Percentiles rank a stretch among this genome's conserved stretches.
These are phyloP conservation scores for Colletotrichum sp. DNA, from an alignment of 2,329 filamentous ascomycete species.

Conservation along the genomic window DNA sequence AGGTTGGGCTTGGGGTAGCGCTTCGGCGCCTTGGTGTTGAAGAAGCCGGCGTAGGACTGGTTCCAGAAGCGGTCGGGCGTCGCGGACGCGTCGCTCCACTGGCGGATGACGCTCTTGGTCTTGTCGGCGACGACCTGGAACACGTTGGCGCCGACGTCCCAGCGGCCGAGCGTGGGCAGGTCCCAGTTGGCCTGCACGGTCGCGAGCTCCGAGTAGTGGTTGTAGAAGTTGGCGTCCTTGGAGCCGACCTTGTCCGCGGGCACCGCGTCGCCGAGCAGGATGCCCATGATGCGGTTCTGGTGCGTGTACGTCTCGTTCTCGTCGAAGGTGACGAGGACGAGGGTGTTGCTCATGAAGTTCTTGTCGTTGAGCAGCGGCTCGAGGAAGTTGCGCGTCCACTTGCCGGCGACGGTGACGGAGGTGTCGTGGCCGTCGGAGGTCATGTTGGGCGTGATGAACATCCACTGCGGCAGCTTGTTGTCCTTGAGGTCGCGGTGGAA, in stretches of 20 bases:
- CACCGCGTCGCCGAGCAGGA: constrained; percentile 79
- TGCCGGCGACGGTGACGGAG: constrained; percentile 70
- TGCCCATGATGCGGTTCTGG: constrained; percentile 72
- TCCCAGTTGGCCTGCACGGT: constrained; percentile 74
- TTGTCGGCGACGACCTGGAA: constrained; percentile 63
- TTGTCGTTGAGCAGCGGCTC: constrained; percentile 71
- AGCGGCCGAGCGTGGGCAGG: constrained; percentile 72
- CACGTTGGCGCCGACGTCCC: constrained; percentile 77
- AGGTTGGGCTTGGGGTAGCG: constrained; percentile 47
- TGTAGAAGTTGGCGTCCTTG: constrained; percentile 72
- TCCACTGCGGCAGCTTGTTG: constrained; percentile 72
- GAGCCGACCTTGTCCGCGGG: constrained; percentile 69
- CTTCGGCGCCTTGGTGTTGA: constrained; percentile 43
- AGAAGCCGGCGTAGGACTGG: constrained; percentile 56
- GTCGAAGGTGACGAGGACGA: constrained; percentile 81
- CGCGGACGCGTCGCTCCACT: constrained; percentile 35
- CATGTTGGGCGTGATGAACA: constrained; percentile 78
- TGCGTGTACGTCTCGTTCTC: constrained; percentile 74
- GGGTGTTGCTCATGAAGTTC: constrained; percentile 77
- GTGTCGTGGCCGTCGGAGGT: constrained; percentile 79
- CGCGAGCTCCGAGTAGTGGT: constrained; percentile 74
- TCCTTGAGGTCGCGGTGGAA: constrained; percentile 72
- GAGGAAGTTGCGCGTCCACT: constrained; percentile 73
- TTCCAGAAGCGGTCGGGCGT: constrained; percentile 56
- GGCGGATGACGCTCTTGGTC: constrained; percentile 60